Percentiles rank a stretch among this genome's conserved stretches.
Evolutionary conservation across 2,329 filamentous ascomycete species (phyloP).

Genomic region (Diaporthe humulicola): DNA sequence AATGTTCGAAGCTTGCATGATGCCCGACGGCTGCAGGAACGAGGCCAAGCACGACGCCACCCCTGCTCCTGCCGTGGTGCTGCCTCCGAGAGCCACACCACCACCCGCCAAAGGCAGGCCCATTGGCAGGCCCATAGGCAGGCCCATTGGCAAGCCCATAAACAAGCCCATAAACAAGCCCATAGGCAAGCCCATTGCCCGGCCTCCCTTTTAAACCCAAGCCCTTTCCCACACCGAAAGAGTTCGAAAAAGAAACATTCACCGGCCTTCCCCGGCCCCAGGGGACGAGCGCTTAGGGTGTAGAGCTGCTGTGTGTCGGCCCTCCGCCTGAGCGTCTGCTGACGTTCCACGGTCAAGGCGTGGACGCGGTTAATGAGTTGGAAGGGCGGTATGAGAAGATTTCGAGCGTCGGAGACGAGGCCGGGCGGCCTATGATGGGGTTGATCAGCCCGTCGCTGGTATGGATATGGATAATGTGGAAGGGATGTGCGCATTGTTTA

Average conservation of each 20-base stretch:
- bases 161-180: too few relatives aligned
- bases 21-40: not conserved
- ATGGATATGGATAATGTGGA: not conserved
- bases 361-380: slow-evolving; percentile 73
- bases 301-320: not conserved
- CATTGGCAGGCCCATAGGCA: too few relatives aligned
- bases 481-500: not conserved
- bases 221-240: too few relatives aligned
- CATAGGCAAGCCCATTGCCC: too few relatives aligned
- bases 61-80: not conserved
- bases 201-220: too few relatives aligned
- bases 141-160: too few relatives aligned
- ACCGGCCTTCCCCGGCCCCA: too few relatives aligned
- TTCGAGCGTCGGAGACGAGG: not conserved
- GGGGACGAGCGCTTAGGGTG: not conserved
- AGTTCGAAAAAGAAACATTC: too few relatives aligned
- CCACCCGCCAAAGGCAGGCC: too few relatives aligned
- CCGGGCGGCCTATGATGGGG: not conserved
- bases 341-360: slow-evolving; percentile 51
- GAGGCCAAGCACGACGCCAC: not conserved
- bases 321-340: not conserved
- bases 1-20: not conserved
- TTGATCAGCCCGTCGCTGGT: not conserved
- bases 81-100: not conserved
- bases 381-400: slow-evolving; percentile 49